Conservation (phyloP, 1,284 basidiomycete genomes). For the Cryptococcus amylolentus region DNA sequence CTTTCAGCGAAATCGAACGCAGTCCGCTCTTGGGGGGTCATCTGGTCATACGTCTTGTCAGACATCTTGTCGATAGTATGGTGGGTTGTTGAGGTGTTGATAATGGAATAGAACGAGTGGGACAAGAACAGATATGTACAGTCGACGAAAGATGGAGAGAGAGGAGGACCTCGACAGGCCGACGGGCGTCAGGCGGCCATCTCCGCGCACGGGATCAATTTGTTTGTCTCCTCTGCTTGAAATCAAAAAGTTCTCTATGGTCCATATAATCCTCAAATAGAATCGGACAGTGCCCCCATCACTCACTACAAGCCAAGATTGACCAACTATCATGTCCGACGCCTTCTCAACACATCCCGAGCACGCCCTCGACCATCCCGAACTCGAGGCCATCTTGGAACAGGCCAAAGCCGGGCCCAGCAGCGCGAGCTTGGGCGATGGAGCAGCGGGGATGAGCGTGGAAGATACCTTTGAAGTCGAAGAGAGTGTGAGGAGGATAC, state of each 20-base stretch:
- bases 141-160: no score
- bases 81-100: no score
- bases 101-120: no score
- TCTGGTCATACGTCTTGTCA: no score
- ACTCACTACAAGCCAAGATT: no score
- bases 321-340: slow-evolving; percentile 32
- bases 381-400: slow-evolving; percentile 16
- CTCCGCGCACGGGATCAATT: slow-evolving; percentile 15
- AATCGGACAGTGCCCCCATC: background rate
- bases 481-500: slow-evolving; percentile 43
- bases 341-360: slow-evolving; percentile 44
- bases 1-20: background rate
- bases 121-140: no score
- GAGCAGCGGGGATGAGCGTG: slow-evolving; percentile 27
- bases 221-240: background rate
- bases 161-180: no score
- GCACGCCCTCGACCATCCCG: slow-evolving; percentile 43
- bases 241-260: background rate
- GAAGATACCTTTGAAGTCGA: slow-evolving; percentile 51
- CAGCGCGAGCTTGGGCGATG: slow-evolving; percentile 33
- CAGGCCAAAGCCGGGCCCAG: slow-evolving; percentile 25
- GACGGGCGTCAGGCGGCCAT: no score
- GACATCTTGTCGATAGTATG: no score
- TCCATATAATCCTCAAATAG: no score
- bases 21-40: no score